Conservation (phyloP, 768 basidiomycete genomes). For the Russula foetens region DNA sequence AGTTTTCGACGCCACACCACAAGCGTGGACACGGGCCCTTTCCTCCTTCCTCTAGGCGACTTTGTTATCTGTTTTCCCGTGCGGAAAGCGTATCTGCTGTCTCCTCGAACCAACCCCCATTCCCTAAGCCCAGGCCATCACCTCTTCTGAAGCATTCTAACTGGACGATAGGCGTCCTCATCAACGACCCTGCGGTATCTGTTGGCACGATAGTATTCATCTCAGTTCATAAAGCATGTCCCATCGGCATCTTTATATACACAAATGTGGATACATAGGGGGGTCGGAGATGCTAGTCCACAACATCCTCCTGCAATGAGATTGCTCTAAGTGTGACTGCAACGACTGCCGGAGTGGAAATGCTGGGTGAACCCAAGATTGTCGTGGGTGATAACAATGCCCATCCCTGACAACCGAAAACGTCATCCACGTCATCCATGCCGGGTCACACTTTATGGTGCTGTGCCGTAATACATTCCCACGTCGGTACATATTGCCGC, state of each 20-base stretch:
- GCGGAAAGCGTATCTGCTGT: background rate
- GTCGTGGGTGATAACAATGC: background rate
- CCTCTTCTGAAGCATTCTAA: background rate
- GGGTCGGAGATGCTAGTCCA: background rate
- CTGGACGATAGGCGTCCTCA: background rate
- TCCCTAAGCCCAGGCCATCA: background rate
- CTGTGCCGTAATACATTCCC: background rate
- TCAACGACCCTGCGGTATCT: background rate
- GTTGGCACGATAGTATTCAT: background rate
- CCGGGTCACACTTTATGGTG: background rate
- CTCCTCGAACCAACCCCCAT: background rate
- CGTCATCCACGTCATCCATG: background rate
- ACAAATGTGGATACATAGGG: background rate
- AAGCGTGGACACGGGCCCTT: background rate
- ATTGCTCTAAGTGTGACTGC: background rate
- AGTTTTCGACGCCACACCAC: background rate
- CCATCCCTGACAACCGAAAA: background rate
- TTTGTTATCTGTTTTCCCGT: background rate
- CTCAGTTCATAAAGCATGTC: constrained; percentile 1
- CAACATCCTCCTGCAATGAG: background rate
- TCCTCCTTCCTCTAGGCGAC: background rate
- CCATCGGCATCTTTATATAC: background rate
- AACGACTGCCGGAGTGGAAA: background rate
- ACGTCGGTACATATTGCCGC: background rate
- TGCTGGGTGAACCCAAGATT: background rate